Evolutionary conservation across 441 rosid genomes (phyloP), one percentile per base, ranked within the genome.

Genomic region (Pelargonium citronellum): DNA sequence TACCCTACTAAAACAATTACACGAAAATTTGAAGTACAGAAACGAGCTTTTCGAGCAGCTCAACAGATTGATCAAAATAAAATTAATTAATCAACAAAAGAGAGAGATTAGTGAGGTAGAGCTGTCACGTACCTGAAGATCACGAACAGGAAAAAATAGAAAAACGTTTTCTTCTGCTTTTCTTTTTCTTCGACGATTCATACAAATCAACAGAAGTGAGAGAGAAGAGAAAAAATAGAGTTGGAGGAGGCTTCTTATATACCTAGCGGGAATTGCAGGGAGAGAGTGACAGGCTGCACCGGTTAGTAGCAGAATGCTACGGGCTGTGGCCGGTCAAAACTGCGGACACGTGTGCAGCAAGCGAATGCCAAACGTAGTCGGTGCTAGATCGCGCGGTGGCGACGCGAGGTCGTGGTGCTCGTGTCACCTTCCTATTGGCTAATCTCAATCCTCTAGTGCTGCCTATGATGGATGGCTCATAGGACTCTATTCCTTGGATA

Each of bases 191-290:
- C 15, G 62, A 15, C 62, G 62, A 57, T 57, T 15, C 1, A 57
- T 57, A 69, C 60, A 60, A 15, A 17, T 47, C 13, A 39, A 2
- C 19, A 2, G 43, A 34, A 8, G 5, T 20, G 61, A 64, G 73
- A 53, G 27, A n/a, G 43, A 10, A 4, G 15, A 6, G 69, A 47
- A 53, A 24, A 27, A 39, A 46, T 19, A 1, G 46, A 4, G 60
- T 4, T 67, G 70, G 76, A 74, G 69, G 71, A 22, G 70, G 77
- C 71, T 68, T 72, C 16, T 74, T 84, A 74, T 85, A 85, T 84
- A 80, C 71, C 83, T 75, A 84, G 87, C 82, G 90, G 87, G 82
- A 81, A 78, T 80, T 71, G 83, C 63, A 75, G 80, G 43, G 74
- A 61, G 16, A 70, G 77, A 69, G 73, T 73, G 24, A 87, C 91